Conservation (phyloP, 192 early-diverging fungal genomes). For the Coemansia sp. region DNA sequence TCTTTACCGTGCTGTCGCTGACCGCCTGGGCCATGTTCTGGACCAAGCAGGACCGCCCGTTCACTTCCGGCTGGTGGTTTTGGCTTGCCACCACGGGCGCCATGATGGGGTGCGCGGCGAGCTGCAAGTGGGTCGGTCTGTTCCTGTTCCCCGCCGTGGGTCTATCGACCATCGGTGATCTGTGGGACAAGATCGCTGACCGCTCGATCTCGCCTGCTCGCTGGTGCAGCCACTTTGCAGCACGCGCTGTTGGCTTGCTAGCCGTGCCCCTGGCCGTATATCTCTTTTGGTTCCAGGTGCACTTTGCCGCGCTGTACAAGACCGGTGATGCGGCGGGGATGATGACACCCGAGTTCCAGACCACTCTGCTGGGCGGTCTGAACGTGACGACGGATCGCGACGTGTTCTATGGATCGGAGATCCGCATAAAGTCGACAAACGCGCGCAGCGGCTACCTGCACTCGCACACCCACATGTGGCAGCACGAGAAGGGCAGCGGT, state of each 20-base stretch:
- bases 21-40: slow-evolving; percentile 89
- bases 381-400: slow-evolving; percentile 40
- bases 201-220: slow-evolving; percentile 54
- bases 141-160: slow-evolving; percentile 88
- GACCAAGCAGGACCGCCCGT: slow-evolving; percentile 66
- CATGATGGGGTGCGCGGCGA: slow-evolving; percentile 65
- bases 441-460: slow-evolving; percentile 50
- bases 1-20: slow-evolving; percentile 78
- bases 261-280: slow-evolving; percentile 77
- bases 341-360: slow-evolving; percentile 90
- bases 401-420: slow-evolving; percentile 51
- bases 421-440: slow-evolving; percentile 42
- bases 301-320: slow-evolving; percentile 75
- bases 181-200: slow-evolving; percentile 87
- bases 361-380: slow-evolving; percentile 64
- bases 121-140: slow-evolving; percentile 94
- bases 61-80: slow-evolving; percentile 78
- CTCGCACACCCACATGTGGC: slow-evolving; percentile 61
- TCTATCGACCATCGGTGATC: slow-evolving; percentile 72
- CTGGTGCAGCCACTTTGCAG: slow-evolving; percentile 66
- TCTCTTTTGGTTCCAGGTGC: slow-evolving; percentile 81
- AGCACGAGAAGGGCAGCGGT: slow-evolving; percentile 62
- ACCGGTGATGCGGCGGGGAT: slow-evolving; percentile 87
- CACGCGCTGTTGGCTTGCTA: slow-evolving; percentile 82
- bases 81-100: slow-evolving; percentile 89